Conservation (phyloP, 228 moss, liverwort and hornwort genomes). For the Sphagnum fallax region DNA sequence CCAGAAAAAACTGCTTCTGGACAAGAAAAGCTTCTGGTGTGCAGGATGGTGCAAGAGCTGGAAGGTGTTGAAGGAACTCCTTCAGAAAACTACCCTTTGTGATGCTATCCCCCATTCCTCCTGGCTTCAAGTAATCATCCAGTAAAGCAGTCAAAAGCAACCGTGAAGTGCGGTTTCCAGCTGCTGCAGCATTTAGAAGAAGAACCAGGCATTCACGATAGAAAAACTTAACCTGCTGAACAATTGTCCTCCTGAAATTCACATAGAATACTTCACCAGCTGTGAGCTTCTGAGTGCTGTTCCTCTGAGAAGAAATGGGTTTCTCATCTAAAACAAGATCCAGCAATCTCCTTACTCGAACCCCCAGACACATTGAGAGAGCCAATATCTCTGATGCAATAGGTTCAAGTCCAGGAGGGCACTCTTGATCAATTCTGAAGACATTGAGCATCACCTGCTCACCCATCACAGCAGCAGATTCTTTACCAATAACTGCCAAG, state of each 20-base stretch:
- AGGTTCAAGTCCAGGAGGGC: conserved; percentile 65
- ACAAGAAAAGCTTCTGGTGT: conserved; percentile 34
- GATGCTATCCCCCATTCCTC: conserved; percentile 35
- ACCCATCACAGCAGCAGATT: conserved; percentile 48
- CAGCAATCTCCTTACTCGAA: conserved; percentile 40
- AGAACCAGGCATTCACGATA: conserved; percentile 49
- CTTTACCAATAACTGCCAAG: conserved; percentile 45
- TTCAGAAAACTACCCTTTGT: conserved; percentile 61
- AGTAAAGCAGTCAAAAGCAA: conserved; percentile 65
- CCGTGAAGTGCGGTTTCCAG: conserved; percentile 46
- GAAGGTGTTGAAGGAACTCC: conserved; percentile 49
- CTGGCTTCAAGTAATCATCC: conserved; percentile 51
- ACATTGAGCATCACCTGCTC: conserved; percentile 52
- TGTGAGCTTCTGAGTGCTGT: conserved; percentile 45
- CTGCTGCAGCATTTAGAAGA: conserved; percentile 49
- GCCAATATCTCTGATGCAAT: conserved; percentile 72
- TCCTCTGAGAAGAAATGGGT: conserved; percentile 13
- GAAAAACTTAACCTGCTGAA: conserved; percentile 65
- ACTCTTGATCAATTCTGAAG: conserved; percentile 58
- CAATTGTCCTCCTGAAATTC: conserved; percentile 74
- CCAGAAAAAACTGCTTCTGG: conserved; percentile 59
- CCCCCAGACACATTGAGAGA: conserved; percentile 62
- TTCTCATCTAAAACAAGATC: conserved; percentile 56
- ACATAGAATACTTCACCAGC: conserved; percentile 75
- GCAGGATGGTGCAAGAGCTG: conserved; percentile 45